These are phyloP conservation scores for Fusarium scirpi DNA, from an alignment of 2,329 filamentous ascomycete genomes.

Conservation along the genomic window DNA sequence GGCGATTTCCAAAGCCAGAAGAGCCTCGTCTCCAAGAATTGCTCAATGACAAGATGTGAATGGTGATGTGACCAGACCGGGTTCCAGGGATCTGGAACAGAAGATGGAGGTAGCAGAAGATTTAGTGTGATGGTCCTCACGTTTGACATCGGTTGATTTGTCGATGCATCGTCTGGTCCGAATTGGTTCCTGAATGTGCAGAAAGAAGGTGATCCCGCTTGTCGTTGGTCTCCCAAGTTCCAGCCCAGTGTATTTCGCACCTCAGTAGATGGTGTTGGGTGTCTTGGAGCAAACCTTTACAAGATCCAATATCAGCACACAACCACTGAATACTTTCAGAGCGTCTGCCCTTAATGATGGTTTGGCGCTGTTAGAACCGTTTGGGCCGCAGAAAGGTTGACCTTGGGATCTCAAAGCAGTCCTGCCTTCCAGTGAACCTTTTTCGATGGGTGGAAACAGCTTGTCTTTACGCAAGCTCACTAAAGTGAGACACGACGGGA, in stretches of 20 bases:
- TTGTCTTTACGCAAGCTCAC: constrained; percentile 34
- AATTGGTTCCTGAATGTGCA: constrained; percentile 36
- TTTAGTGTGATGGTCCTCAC: constrained; percentile 44
- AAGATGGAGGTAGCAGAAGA: constrained; percentile 14
- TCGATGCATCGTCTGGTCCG: constrained; percentile 44
- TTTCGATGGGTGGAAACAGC: constrained; percentile 20
- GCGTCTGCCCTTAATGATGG: constrained; percentile 27
- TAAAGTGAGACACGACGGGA: constrained; percentile 44
- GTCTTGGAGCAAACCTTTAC: constrained; percentile 30
- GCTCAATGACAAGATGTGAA: constrained; percentile 14
- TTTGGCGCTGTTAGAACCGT: constrained; percentile 24
- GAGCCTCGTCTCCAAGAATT: constrained; percentile 1
- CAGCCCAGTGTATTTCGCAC: constrained; percentile 21
- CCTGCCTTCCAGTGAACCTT: constrained; percentile 31
- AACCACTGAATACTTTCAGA: constrained; percentile 33
- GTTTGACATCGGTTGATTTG: constrained; percentile 36
- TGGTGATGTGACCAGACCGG: constrained; percentile 16
- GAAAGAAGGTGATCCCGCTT: constrained; percentile 25
- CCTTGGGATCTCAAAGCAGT: constrained; percentile 30
- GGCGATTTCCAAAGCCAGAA: constrained; percentile 6
- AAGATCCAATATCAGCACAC: constrained; percentile 16
- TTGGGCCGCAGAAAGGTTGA: constrained; percentile 30
- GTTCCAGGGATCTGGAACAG: constrained; percentile 28
- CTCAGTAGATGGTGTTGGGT: constrained; percentile 12
- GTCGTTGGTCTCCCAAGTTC: constrained; percentile 29